phyloP scores from a whole-genome alignment of 805 yeast species.

The Ogataea glucozyma region DNA sequence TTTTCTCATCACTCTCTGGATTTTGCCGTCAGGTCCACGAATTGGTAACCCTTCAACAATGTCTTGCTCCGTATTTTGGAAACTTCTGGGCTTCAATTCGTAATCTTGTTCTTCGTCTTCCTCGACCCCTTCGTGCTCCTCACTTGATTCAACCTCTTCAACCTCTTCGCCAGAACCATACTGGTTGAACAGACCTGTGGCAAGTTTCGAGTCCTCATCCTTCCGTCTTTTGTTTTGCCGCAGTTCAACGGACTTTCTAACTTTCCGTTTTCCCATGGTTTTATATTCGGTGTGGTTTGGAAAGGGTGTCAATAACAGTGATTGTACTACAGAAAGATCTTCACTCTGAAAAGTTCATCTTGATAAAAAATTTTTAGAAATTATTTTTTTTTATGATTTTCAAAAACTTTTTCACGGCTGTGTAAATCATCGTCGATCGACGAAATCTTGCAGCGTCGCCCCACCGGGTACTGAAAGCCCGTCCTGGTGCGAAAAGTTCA shows the following conservation, averaged over 20 bases:
- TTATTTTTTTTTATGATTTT: neutral
- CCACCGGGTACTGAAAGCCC: slow-evolving; percentile 8
- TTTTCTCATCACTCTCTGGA: slow-evolving; percentile 63
- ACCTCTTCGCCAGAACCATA: slow-evolving; percentile 26
- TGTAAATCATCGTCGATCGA: slow-evolving; percentile 7
- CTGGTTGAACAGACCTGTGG: slow-evolving; percentile 37
- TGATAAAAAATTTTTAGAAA: slow-evolving; percentile 6
- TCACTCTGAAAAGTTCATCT: too few relatives aligned
- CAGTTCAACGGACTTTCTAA: slow-evolving; percentile 37
- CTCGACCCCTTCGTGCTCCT: neutral
- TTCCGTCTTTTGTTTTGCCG: slow-evolving; percentile 40
- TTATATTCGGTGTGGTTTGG: neutral
- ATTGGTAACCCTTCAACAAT: slow-evolving; percentile 77
- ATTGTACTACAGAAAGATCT: neutral
- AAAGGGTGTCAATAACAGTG: neutral
- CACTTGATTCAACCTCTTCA: slow-evolving; percentile 15
- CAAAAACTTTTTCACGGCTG: slow-evolving; percentile 8
- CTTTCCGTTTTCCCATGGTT: slow-evolving; percentile 41
- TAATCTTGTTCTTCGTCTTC: slow-evolving; percentile 72
- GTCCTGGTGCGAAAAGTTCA: slow-evolving; percentile 7
- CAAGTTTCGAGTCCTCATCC: slow-evolving; percentile 44
- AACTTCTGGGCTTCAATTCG: slow-evolving; percentile 67
- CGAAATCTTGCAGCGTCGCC: neutral
- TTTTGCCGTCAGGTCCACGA: slow-evolving; percentile 65
- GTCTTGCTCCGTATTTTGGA: slow-evolving; percentile 44